Percentiles rank a stretch among this genome's conserved stretches.
Conservation (phyloP, 2,329 filamentous ascomycete genomes). For the Ophiostoma novo-ulmi region DNA sequence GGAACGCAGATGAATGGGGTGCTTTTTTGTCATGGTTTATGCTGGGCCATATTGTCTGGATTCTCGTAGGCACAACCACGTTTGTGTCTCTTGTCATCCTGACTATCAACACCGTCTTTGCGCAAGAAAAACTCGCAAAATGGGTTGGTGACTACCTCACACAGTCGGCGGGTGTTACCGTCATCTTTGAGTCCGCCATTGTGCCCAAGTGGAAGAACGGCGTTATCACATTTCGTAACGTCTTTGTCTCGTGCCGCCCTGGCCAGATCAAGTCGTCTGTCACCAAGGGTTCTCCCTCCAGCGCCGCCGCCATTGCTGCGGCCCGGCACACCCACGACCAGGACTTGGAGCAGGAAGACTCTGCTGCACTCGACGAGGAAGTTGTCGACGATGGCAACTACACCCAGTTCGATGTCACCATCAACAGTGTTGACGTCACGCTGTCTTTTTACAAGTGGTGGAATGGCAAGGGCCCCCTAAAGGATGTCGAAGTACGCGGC, state of each 20-base stretch:
- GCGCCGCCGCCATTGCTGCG: slow-evolving; percentile 78
- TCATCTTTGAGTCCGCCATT: slow-evolving; percentile 96
- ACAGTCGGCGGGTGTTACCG: slow-evolving; percentile 83
- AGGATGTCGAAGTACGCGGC: slow-evolving; percentile 90
- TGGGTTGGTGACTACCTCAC: slow-evolving; percentile 96
- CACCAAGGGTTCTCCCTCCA: slow-evolving; percentile 82
- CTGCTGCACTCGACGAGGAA: slow-evolving; percentile 30
- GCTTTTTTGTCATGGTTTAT: slow-evolving; percentile 95
- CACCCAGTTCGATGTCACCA: slow-evolving; percentile 92
- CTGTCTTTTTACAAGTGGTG: slow-evolving; percentile 98
- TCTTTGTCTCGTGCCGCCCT: slow-evolving; percentile 87
- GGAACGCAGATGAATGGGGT: slow-evolving; percentile 93
- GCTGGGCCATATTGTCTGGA: slow-evolving; percentile 88
- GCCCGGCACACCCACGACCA: slow-evolving; percentile 39
- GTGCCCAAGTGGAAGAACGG: slow-evolving; percentile 94
- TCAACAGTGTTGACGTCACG: slow-evolving; percentile 93
- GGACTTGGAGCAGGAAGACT: slow-evolving; percentile 29
- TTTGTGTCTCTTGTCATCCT: slow-evolving; percentile 92
- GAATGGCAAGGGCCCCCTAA: slow-evolving; percentile 87
- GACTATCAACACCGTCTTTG: slow-evolving; percentile 91
- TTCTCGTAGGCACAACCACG: slow-evolving; percentile 93
- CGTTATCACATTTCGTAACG: slow-evolving; percentile 93
- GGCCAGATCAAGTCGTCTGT: slow-evolving; percentile 78
- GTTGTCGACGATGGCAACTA: slow-evolving; percentile 85
- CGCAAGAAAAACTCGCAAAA: slow-evolving; percentile 88